Percentiles rank a stretch among this genome's conserved stretches.
These are phyloP conservation scores for Cercospora citrullina DNA, from an alignment of 2,329 filamentous ascomycete genomes.

Conservation along the genomic window DNA sequence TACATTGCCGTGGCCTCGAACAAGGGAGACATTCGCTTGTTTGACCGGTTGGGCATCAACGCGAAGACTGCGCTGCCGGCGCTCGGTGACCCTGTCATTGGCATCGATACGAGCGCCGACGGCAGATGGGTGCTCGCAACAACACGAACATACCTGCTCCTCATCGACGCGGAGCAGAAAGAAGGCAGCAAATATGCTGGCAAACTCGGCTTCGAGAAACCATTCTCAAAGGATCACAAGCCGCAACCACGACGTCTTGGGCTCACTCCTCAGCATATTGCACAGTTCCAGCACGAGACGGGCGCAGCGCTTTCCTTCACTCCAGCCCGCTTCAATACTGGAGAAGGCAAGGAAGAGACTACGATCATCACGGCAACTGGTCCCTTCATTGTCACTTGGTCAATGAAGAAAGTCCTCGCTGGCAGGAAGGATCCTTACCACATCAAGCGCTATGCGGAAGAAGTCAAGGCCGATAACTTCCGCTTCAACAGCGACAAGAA, in stretches of 20 bases:
- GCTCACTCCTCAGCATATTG: constrained; percentile 86
- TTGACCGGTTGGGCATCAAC: constrained; percentile 93
- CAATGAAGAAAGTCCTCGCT: constrained; percentile 80
- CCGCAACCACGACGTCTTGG: constrained; percentile 88
- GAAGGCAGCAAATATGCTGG: constrained; percentile 87
- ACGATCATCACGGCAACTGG: constrained; percentile 96
- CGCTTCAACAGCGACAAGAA: constrained; percentile 97
- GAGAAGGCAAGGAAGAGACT: constrained; percentile 73
- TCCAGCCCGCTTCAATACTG: constrained; percentile 89
- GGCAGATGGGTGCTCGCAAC: constrained; percentile 95
- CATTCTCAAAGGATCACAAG: constrained; percentile 89
- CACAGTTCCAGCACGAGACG: constrained; percentile 96
- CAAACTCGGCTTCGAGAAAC: constrained; percentile 94
- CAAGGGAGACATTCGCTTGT: constrained; percentile 95
- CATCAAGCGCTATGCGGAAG: constrained; percentile 93
- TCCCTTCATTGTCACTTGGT: constrained; percentile 96
- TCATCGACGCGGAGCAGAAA: constrained; percentile 89
- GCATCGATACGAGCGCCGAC: constrained; percentile 91
- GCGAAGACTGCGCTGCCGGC: constrained; percentile 97
- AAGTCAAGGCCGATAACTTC: constrained; percentile 98
- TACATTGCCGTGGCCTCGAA: constrained; percentile 96
- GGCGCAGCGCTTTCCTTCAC: constrained; percentile 84
- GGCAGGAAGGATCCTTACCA: constrained; percentile 85
- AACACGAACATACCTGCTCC: constrained; percentile 87
- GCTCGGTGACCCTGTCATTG: constrained; percentile 90